Evolutionary conservation across 768 basidiomycete genomes (phyloP).

Genomic region (Boletus rubroflammeus): DNA sequence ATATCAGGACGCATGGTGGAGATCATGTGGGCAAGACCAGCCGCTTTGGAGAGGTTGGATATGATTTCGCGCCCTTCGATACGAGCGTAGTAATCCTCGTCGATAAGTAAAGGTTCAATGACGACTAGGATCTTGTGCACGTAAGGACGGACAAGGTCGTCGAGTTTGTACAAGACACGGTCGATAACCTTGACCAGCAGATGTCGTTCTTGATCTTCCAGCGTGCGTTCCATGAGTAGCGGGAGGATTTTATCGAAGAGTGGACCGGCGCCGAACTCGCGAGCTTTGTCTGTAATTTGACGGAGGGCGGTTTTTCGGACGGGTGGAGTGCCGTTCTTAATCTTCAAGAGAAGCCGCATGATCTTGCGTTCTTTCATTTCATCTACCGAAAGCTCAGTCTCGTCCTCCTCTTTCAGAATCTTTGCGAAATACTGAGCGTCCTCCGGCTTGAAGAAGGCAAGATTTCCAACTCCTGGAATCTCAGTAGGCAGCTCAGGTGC

Average conservation of each 20-base stretch:
- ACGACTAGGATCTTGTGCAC: conserved; percentile 99
- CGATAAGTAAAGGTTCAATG: conserved; percentile 97
- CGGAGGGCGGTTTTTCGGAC: conserved; percentile 96
- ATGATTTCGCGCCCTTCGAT: conserved; percentile 99
- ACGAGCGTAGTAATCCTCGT: conserved; percentile 95
- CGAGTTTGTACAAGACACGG: conserved; percentile 96
- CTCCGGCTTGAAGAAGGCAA: conserved; percentile 98
- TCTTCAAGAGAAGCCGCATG: conserved; percentile 95
- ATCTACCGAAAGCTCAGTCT: conserved; percentile 86
- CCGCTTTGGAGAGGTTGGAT: conserved; percentile 96
- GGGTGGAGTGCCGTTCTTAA: conserved; percentile 99
- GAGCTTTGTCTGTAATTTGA: conserved; percentile 98
- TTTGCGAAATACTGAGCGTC: conserved; percentile 98
- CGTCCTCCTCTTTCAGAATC: conserved; percentile 93
- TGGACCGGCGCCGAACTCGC: conserved; percentile 97
- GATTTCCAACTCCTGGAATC: conserved; percentile 94
- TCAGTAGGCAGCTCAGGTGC: conserved; percentile 94
- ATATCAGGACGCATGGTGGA: conserved; percentile 99
- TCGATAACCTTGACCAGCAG: conserved; percentile 98
- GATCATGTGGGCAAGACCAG: conserved; percentile 99
- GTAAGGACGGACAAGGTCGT: conserved; percentile 97
- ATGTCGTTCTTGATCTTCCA: conserved; percentile 98
- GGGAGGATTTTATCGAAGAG: conserved; percentile 98
- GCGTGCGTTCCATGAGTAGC: conserved; percentile 93
- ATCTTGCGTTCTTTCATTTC: conserved; percentile 99